Conservation (phyloP, 306 rosid genomes). For the Medicago lupulina region DNA sequence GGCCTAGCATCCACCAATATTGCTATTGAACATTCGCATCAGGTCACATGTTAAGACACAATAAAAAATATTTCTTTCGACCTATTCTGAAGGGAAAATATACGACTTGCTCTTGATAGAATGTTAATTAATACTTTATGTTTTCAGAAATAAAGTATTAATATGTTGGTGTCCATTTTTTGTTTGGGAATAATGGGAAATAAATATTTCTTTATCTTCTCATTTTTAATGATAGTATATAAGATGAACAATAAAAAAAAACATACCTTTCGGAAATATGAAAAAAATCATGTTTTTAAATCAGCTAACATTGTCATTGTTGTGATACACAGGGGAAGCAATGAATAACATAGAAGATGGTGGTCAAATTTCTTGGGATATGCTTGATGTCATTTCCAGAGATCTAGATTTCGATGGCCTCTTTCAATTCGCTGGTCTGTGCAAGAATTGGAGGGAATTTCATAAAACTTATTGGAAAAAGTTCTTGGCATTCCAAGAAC, state of each 20-base stretch:
- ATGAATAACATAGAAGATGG: not conserved
- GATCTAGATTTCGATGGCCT: not conserved
- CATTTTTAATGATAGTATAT: no score
- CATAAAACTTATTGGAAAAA: constrained; percentile 16
- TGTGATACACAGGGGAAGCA: not conserved
- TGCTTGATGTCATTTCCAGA: not conserved
- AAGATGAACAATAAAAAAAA: no score
- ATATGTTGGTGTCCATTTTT: not conserved
- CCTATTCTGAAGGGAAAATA: no score
- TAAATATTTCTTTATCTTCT: no score
- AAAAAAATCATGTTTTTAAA: not conserved
- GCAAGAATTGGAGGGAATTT: constrained; percentile 20
- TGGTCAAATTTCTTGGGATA: constrained; percentile 3
- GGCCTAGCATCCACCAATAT: no score
- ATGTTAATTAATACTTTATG: no score
- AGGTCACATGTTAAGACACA: no score
- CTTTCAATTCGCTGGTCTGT: not conserved
- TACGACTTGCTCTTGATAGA: no score
- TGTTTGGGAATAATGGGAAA: not conserved
- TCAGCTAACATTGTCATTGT: not conserved
- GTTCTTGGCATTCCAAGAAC: constrained; percentile 7
- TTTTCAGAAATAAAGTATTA: not conserved
- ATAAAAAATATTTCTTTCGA: no score
- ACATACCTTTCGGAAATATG: not conserved
- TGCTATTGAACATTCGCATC: no score